Base-by-base conservation (phyloP, 2,329 filamentous ascomycete species). In the Penicillium fuscoglaucum region DNA sequence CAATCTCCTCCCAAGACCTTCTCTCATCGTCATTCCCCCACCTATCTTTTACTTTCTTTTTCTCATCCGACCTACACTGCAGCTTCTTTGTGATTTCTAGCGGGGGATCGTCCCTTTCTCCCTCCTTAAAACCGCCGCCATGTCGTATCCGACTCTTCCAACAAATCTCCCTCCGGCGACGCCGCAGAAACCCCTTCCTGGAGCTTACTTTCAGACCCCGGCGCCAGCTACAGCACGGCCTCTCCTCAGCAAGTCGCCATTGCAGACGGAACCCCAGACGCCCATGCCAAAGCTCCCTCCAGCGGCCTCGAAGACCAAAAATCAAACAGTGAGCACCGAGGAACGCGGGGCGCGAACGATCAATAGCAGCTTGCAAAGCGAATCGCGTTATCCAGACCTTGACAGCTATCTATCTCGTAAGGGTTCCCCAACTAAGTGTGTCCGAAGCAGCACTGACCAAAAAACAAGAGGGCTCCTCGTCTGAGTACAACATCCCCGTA, bases 391-490 rank as follows among this genome's bases (percentile, higher is more conserved):
- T 71, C 93, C 93, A 7, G 91, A 96, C 63, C 80, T 99, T 19
- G 93, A 98, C 74, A 89, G 86, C 58, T 96, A 96, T 78, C 87
- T 96, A 68, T 86, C 88, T 77, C 91, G 92, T 95, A 82, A 82
- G 90, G 90, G 84, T 53, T 50, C 3, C 19, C 13, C 13, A 31
- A 15, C 9, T 21, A 12, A n/a, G 6, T 29, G 3, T 31, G n/a
- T 17, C 33, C 9, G 26, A 52, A 40, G 43, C 24, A 33, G 26
- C 4, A 41, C 57, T 59, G 43, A 60, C 44, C 13, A 39, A 29
- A 39, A 29, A 50, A 55, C 56, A 67, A 96, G 91, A 93, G 79
- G 92, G 95, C 63, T 87, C 90, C 64, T 96, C 93, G 6, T 93
- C 90, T 68, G 92, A 96, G 64, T 98, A 98, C 78, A 91, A 97